phyloP scores from a whole-genome alignment of 441 rosid species.

The Adansonia gregorii region DNA sequence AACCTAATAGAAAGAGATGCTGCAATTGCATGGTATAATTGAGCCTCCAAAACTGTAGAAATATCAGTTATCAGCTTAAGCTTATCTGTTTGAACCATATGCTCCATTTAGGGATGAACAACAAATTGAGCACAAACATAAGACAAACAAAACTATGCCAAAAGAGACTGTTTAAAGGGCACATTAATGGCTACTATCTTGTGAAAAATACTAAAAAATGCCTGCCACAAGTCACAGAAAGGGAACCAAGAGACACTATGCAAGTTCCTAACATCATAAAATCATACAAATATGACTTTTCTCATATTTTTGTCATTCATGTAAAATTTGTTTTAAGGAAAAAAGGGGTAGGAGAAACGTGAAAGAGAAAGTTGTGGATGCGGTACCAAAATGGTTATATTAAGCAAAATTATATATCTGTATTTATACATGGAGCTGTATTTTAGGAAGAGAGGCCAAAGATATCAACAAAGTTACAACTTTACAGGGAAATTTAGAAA shows the following conservation, averaged over 20 bases:
- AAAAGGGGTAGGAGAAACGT: not conserved
- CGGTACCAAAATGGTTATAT: not conserved
- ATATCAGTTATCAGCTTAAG: not conserved
- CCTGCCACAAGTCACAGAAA: not conserved
- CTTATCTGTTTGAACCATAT: not conserved
- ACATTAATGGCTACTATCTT: not conserved
- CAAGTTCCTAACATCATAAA: not conserved
- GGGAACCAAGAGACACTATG: not conserved
- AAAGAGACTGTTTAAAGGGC: not conserved
- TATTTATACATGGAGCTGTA: not conserved
- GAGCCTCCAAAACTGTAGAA: not conserved
- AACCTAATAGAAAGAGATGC: not conserved
- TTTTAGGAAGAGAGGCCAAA: not conserved
- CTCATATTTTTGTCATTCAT: not conserved
- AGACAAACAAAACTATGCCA: not conserved
- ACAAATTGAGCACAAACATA: not conserved
- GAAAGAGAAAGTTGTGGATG: not conserved
- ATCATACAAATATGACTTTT: not conserved
- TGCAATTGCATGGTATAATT: constrained; percentile 2
- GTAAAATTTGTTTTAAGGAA: not conserved
- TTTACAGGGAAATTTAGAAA: not conserved
- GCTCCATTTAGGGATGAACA: constrained; percentile 10
- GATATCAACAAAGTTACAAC: not conserved
- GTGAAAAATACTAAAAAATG: constrained; percentile 1
- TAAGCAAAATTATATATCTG: not conserved